Conservation (phyloP, 768 basidiomycete genomes). For the Phaffia australis region DNA sequence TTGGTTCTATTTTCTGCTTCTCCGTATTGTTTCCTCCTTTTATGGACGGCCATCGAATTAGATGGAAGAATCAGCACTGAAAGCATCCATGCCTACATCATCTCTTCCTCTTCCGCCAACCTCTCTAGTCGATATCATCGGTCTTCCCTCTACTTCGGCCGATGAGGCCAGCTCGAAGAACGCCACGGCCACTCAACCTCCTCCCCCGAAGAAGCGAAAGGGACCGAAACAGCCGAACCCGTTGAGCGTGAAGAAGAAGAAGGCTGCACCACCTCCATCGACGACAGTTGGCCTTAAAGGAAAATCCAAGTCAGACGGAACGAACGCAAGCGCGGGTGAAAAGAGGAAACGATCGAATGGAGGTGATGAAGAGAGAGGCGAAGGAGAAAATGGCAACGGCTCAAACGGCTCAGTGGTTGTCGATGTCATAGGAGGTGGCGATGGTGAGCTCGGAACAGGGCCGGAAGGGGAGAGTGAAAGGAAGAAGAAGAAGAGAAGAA, state of each 20-base stretch:
- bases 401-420: neutral
- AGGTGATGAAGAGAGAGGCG: slow-evolving; percentile 15
- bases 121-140: slow-evolving; percentile 2
- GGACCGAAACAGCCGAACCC: slow-evolving; percentile 84
- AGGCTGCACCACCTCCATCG: slow-evolving; percentile 30
- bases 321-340: slow-evolving; percentile 26
- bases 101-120: slow-evolving; percentile 13
- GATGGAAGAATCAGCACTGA: slow-evolving; percentile 16
- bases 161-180: too few relatives aligned
- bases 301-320: slow-evolving; percentile 8
- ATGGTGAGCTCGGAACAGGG: slow-evolving; percentile 20
- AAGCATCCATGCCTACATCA: slow-evolving; percentile 14
- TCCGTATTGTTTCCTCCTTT: neutral
- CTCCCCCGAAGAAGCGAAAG: slow-evolving; percentile 46
- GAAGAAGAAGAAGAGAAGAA: slow-evolving; percentile 26
- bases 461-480: slow-evolving; percentile 20
- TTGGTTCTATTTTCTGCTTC: neutral
- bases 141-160: neutral
- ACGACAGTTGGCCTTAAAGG: slow-evolving; percentile 19
- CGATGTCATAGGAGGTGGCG: slow-evolving; percentile 8
- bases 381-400: slow-evolving; percentile 9
- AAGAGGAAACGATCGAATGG: slow-evolving; percentile 22
- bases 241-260: slow-evolving; percentile 82
- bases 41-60: neutral
- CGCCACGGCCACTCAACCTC: slow-evolving; percentile 32